Percentiles rank a stretch among this genome's conserved stretches.
Evolutionary conservation across 306 rosid species (phyloP).

Genomic region (Medicago ruthenica): DNA sequence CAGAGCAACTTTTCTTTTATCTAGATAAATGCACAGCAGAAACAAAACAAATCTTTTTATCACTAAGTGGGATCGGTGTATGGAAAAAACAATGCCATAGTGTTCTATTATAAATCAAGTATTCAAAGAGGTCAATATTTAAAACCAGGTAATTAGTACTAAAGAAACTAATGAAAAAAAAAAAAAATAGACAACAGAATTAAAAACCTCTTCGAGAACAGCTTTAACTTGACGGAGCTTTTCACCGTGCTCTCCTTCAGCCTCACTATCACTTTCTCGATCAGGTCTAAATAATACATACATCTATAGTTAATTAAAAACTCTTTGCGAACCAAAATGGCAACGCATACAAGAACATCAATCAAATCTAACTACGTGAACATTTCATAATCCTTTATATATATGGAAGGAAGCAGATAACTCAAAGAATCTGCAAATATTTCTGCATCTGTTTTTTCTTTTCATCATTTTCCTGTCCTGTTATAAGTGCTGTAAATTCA

Average conservation of each 20-base stretch:
- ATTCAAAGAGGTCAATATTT: background rate
- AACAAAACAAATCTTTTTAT: background rate
- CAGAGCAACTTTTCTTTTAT: background rate
- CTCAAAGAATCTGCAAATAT: background rate
- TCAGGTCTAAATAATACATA: conserved; percentile 69
- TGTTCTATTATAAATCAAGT: conserved; percentile 16
- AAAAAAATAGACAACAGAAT: conserved; percentile 30
- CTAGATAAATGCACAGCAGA: conserved; percentile 5
- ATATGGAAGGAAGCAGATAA: background rate
- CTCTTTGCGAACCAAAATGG: conserved; percentile 20
- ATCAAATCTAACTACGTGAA: background rate
- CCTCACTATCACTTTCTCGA: conserved; percentile 97
- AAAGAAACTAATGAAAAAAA: conserved; percentile 1
- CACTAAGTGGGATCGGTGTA: background rate
- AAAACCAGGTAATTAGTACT: background rate
- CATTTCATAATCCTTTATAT: background rate
- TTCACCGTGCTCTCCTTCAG: conserved; percentile 92
- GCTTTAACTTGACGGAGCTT: conserved; percentile 99
- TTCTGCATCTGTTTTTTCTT: background rate
- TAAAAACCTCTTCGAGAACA: conserved; percentile 93
- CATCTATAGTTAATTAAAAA: conserved; percentile 40
- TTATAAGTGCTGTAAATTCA: background rate
- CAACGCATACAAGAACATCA: conserved; percentile 5
- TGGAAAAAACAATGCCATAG: conserved; percentile 11
- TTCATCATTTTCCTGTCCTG: background rate